Evolutionary conservation across 345 rosid genomes (phyloP).

Genomic region (Eucalyptus regnans): DNA sequence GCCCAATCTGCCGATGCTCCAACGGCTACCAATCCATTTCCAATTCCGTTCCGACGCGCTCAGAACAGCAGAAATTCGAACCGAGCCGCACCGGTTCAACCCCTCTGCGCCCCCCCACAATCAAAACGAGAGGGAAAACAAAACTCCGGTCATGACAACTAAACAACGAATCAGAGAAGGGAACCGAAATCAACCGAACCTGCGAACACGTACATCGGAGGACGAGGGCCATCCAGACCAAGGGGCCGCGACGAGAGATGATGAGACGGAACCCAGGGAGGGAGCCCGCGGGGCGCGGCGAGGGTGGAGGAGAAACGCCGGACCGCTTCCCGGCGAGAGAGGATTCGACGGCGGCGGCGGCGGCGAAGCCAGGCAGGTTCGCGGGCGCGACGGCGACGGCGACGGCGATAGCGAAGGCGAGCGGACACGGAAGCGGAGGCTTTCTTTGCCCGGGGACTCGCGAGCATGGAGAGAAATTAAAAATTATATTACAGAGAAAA

Average conservation of each 20-base stretch:
- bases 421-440: background rate
- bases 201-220: background rate
- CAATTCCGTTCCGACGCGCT: background rate
- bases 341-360: background rate
- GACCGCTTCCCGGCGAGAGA: background rate
- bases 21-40: background rate
- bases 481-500: background rate
- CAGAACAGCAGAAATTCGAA: background rate
- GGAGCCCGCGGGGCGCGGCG: background rate
- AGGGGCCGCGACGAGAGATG: background rate
- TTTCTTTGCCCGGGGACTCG: background rate
- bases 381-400: background rate
- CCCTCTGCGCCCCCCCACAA: background rate
- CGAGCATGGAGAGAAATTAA: background rate
- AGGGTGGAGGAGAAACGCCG: background rate
- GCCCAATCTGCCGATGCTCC: background rate
- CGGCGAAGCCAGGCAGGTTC: background rate
- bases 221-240: background rate
- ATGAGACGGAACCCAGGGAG: background rate
- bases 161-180: background rate
- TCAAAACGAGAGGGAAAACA: background rate
- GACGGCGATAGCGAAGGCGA: background rate
- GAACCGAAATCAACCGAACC: background rate
- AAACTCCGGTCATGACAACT: background rate
- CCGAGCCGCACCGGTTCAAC: background rate